These are phyloP conservation scores for Diversispora epigaea DNA, from an alignment of 192 early-diverging fungal genomes.

Conservation along the genomic window DNA sequence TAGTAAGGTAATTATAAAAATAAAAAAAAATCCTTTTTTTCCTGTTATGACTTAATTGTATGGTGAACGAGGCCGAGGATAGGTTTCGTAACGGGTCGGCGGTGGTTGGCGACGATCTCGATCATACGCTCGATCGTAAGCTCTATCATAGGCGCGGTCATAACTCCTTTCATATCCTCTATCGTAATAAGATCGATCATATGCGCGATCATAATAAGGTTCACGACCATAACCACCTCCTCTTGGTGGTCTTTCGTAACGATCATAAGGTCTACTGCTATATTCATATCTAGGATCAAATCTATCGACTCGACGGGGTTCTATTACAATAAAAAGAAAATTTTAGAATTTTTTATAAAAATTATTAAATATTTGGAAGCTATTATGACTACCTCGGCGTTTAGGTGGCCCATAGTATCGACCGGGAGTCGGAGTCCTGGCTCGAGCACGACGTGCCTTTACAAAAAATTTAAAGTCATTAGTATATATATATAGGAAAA, in stretches of 20 bases:
- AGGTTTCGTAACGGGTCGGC: constrained; percentile 25
- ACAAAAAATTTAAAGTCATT: neutral
- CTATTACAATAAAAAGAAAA: neutral
- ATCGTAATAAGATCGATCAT: constrained; percentile 34
- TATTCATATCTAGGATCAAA: constrained; percentile 51
- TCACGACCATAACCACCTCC: constrained; percentile 23
- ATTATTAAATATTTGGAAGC: neutral
- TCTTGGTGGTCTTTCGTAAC: constrained; percentile 32
- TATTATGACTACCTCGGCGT: constrained; percentile 43
- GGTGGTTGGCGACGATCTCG: constrained; percentile 31
- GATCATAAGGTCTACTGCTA: constrained; percentile 40
- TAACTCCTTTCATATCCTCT: constrained; percentile 32
- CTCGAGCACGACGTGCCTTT: constrained; percentile 65
- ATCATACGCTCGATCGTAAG: constrained; percentile 31
- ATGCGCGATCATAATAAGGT: constrained; percentile 34
- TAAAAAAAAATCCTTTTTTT: neutral
- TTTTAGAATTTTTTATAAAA: neutral
- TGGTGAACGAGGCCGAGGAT: constrained; percentile 30
- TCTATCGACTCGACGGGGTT: constrained; percentile 43
- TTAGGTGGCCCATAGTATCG: constrained; percentile 77
- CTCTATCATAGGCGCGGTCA: constrained; percentile 25
- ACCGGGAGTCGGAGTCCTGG: constrained; percentile 78
- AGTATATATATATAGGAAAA: neutral
- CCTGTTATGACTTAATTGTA: constrained; percentile 21
- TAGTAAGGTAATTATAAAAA: neutral